phyloP scores from a whole-genome alignment of 305 asterid genomes.

The Lippia alba region DNA sequence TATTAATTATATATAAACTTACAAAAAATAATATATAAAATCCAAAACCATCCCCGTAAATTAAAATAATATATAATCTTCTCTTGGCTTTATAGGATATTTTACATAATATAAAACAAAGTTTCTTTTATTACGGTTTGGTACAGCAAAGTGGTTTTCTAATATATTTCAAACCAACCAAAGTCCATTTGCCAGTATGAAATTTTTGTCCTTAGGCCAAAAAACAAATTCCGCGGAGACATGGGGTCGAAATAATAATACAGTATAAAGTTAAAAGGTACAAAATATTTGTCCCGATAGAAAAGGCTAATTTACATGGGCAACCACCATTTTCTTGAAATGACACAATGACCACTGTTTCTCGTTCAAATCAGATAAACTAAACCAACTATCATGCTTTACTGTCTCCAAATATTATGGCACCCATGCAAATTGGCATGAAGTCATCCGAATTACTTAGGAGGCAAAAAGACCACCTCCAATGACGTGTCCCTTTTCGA shows the following conservation, averaged over 20 bases:
- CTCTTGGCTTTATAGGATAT: background rate
- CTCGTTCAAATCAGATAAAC: slow-evolving; percentile 23
- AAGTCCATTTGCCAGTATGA: slow-evolving; percentile 5
- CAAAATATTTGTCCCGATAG: background rate
- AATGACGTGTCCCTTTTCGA: slow-evolving; percentile 23
- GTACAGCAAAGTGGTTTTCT: no score
- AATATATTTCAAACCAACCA: no score
- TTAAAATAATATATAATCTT: background rate
- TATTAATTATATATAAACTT: no score
- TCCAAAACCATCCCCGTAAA: background rate
- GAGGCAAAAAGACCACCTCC: slow-evolving; percentile 39
- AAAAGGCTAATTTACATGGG: slow-evolving; percentile 20
- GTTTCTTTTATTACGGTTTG: background rate
- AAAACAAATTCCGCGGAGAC: slow-evolving; percentile 10
- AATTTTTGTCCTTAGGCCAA: slow-evolving; percentile 25
- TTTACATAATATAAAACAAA: slow-evolving; percentile 22
- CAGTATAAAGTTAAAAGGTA: background rate
- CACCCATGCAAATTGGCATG: slow-evolving; percentile 29
- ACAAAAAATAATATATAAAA: no score
- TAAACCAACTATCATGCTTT: slow-evolving; percentile 33
- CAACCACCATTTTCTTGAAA: slow-evolving; percentile 29
- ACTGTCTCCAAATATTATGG: slow-evolving; percentile 43
- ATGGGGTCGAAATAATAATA: slow-evolving; percentile 9
- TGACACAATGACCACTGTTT: slow-evolving; percentile 28
- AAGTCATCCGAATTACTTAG: slow-evolving; percentile 27